A percentile compares a stretch with the other conserved stretches of the same genome.
Evolutionary conservation across 257 asterid species (phyloP).

Genomic region (Nyctanthes arbortristis): DNA sequence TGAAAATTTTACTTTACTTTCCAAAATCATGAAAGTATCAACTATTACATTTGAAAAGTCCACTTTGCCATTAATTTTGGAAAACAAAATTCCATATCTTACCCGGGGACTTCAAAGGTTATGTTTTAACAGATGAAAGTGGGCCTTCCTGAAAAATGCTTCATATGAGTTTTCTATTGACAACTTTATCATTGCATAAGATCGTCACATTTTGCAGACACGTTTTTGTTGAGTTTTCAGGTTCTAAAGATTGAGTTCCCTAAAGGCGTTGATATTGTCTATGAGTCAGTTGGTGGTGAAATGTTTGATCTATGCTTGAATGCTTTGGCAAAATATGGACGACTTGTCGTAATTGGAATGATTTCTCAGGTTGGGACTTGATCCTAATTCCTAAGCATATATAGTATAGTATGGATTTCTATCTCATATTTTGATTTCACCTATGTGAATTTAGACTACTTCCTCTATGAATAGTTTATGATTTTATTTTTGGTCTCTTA

Average conservation of each 20-base stretch:
- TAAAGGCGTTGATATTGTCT: conserved; percentile 80
- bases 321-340: conserved; percentile 84
- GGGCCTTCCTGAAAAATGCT: neutral
- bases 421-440: neutral
- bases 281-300: conserved; percentile 95
- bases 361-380: conserved; percentile 72
- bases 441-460: neutral
- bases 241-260: conserved; percentile 87
- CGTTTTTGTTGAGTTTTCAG: conserved; percentile 34
- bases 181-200: neutral
- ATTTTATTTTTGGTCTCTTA: neutral
- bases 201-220: neutral
- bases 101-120: neutral
- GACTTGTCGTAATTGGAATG: conserved; percentile 92
- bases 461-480: neutral
- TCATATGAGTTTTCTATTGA: neutral
- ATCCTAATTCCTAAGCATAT: conserved; percentile 14
- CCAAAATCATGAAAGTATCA: too few relatives aligned
- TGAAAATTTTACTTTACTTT: too few relatives aligned
- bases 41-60: too few relatives aligned
- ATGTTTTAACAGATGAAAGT: neutral
- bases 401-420: conserved; percentile 8
- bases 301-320: conserved; percentile 88
- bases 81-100: neutral
- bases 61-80: too few relatives aligned